Evolutionary conservation across 2,329 filamentous ascomycete species (phyloP), one percentile per base, ranked within the genome.

Genomic region (Chaetomium globosum): DNA sequence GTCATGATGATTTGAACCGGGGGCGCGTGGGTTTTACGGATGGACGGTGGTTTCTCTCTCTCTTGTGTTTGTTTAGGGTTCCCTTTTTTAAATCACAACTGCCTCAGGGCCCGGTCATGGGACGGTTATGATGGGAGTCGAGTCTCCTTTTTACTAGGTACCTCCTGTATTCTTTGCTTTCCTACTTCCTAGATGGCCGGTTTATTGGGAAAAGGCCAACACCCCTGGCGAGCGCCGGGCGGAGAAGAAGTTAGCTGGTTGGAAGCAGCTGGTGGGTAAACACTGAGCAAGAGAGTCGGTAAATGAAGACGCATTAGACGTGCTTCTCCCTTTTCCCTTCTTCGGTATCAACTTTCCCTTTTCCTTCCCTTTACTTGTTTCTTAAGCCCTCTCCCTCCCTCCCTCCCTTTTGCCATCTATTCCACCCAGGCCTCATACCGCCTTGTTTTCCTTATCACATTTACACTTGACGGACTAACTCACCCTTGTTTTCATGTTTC

Each of bases 101-200:
- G 61, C 61, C 61, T 59, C 61, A 53, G 54, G 61, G 61, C 55
- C 33, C 10, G 31, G 43, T 58, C 46, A 63, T 33, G 46, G 46
- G 26, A 63, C 48, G 33, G 46, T 33, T 1, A 58, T 63, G 23
- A 59, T 49, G 36, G 36, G 30, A 21, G n/a, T 8, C 13, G 48
- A 21, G 6, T 7, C 13, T n/a, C 4, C 10, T 36, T 43, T 54
- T 13, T 10, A 33, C 19, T 36, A 54, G 4, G n/a, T n/a, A n/a
- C 31, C 8, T 33, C 33, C 30, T 36, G 39, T 43, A 43, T 43
- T 12, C 10, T 23, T 13, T 16, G 13, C 13, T 28, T 36, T 19
- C 52, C n/a, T 10, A 21, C 16, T 23, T 54, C 33, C 54, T 57
- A 30, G 54, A 57, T 46, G 31, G 53, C 7, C 51, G 19, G 33